Evolutionary conservation across 352 stramenopile genomes (phyloP).

Genomic region (Phytophthora idaei): DNA sequence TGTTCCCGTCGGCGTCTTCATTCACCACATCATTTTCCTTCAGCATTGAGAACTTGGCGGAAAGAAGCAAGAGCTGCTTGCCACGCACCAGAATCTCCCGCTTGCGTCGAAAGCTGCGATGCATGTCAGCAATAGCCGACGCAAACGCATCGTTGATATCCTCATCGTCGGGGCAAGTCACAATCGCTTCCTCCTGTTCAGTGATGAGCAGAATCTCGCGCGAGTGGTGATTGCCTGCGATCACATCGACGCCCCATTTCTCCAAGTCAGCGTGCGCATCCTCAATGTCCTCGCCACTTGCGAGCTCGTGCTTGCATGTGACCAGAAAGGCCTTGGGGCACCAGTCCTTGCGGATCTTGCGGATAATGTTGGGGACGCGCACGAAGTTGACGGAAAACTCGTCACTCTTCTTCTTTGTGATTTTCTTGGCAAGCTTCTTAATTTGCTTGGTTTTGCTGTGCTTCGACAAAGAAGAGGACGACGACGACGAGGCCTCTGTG

Average conservation of each 20-base stretch:
- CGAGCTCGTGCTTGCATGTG: constrained; percentile 80
- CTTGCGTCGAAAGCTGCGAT: constrained; percentile 75
- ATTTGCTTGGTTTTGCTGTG: constrained; percentile 32
- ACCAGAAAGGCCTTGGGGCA: constrained; percentile 82
- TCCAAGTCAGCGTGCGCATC: constrained; percentile 71
- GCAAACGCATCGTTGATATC: constrained; percentile 86
- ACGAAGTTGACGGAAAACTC: constrained; percentile 86
- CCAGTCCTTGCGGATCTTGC: constrained; percentile 82
- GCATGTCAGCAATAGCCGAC: constrained; percentile 71
- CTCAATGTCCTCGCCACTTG: constrained; percentile 73
- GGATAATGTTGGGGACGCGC: constrained; percentile 78
- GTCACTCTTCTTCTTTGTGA: constrained; percentile 49
- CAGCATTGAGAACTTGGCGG: constrained; percentile 89
- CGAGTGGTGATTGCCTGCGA: constrained; percentile 68
- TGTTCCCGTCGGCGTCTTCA: constrained; percentile 85
- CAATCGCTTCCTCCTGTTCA: constrained; percentile 81
- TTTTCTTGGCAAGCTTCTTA: constrained; percentile 42
- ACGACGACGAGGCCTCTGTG: constrained; percentile 18
- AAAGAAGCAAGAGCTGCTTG: constrained; percentile 80
- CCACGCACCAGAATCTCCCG: constrained; percentile 78
- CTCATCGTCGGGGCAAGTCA: constrained; percentile 74
- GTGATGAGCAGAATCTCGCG: constrained; percentile 81
- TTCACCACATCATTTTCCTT: constrained; percentile 89
- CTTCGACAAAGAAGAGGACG: constrained; percentile 32
- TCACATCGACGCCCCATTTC: constrained; percentile 82